Evolutionary conservation across 2,329 filamentous ascomycete genomes (phyloP).

Genomic region (Pseudogymnoascus pannorum): DNA sequence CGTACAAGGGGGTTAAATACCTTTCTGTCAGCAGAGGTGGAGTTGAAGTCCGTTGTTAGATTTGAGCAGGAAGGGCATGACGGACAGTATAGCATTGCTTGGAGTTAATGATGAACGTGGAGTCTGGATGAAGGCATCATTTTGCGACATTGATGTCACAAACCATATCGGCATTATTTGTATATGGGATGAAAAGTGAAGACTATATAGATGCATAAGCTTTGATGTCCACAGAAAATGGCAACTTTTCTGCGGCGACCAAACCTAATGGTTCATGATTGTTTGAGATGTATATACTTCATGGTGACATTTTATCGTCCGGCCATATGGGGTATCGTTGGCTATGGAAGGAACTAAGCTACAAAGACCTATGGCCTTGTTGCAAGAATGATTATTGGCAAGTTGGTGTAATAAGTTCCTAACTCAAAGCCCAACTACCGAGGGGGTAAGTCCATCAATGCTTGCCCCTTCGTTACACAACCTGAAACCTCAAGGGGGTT

Average conservation of each 20-base stretch:
- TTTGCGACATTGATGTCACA: background rate
- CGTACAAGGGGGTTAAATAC: constrained; percentile 98
- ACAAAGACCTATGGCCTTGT: background rate
- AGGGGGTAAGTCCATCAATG: too few relatives aligned
- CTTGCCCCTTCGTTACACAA: background rate
- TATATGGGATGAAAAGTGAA: background rate
- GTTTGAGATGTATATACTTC: background rate
- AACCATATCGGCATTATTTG: background rate
- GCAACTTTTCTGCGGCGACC: background rate
- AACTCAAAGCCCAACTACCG: background rate
- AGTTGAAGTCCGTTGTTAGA: constrained; percentile 52
- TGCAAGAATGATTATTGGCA: background rate
- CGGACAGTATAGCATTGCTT: background rate
- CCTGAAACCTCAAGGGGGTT: background rate
- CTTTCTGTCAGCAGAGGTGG: constrained; percentile 65
- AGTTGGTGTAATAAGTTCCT: background rate
- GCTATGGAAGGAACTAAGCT: background rate
- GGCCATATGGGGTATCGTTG: background rate
- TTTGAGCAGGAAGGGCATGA: background rate
- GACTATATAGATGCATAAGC: background rate
- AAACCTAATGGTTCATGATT: background rate
- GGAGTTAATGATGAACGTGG: constrained; percentile 5
- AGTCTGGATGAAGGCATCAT: background rate
- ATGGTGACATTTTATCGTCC: background rate
- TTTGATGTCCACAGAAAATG: background rate